A percentile compares a stretch with the other conserved stretches of the same genome.
These are phyloP conservation scores for Boletales sp. DNA, from an alignment of 768 basidiomycete species.

Conservation along the genomic window DNA sequence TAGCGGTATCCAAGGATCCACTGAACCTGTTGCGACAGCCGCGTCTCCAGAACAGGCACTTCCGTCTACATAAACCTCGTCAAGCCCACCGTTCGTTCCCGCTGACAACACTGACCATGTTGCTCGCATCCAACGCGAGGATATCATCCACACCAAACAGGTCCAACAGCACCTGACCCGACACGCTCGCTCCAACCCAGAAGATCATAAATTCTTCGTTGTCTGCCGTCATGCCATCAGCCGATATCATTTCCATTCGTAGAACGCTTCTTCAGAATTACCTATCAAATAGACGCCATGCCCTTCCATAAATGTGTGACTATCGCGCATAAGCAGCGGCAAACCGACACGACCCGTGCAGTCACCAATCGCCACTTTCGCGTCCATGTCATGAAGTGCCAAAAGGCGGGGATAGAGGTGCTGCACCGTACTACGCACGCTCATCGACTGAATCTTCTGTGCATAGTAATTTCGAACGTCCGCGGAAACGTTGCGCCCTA, in stretches of 20 bases:
- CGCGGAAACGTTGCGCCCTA: slow-evolving; percentile 85
- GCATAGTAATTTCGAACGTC: slow-evolving; percentile 89
- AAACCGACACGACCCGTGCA: slow-evolving; percentile 55
- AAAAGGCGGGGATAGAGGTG: slow-evolving; percentile 86
- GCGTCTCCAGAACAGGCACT: slow-evolving; percentile 69
- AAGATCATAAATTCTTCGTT: slow-evolving; percentile 86
- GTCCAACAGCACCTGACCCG: slow-evolving; percentile 78
- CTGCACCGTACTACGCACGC: slow-evolving; percentile 66
- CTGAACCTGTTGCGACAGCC: slow-evolving; percentile 77
- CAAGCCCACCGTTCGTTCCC: neutral
- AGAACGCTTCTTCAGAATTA: slow-evolving; percentile 32
- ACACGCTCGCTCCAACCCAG: slow-evolving; percentile 84
- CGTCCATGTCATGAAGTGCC: slow-evolving; percentile 81
- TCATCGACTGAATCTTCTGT: slow-evolving; percentile 69
- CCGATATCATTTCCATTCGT: slow-evolving; percentile 13
- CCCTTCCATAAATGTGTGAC: slow-evolving; percentile 84
- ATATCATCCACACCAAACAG: slow-evolving; percentile 84
- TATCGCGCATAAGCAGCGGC: slow-evolving; percentile 77
- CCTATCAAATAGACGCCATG: slow-evolving; percentile 93
- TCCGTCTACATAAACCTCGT: slow-evolving; percentile 44
- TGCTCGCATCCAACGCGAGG: slow-evolving; percentile 53
- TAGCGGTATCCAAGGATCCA: slow-evolving; percentile 77
- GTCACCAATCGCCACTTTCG: slow-evolving; percentile 67
- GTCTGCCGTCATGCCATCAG: slow-evolving; percentile 43
- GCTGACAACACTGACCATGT: slow-evolving; percentile 50